Base-by-base conservation (phyloP, 2,329 filamentous ascomycete species). In the Trichoderma endophyticum region DNA sequence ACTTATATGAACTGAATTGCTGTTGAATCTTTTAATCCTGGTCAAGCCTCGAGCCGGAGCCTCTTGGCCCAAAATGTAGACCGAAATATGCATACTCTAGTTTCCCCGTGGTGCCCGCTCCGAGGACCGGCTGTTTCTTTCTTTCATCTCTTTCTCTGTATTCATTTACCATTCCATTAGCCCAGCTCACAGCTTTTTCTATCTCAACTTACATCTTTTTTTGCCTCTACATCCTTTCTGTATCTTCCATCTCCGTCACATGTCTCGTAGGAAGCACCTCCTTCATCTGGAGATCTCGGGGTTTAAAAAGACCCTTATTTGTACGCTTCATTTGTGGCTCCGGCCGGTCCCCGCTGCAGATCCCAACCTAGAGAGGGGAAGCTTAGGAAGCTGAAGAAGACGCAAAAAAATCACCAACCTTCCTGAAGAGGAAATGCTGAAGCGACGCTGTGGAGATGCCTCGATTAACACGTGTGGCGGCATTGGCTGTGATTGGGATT, bases 341-440 rank as follows among this genome's bases (percentile, higher is more conserved):
- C 34, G 34, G 14, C 51, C 51, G 24, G 24, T 28, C 51, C 54
- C 54, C 54, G 54, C 54, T 30, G 54, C 26, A 57, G 54, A 57
- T 57, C 54, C 54, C 14, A 24, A 8, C 54, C 24, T 60, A 60
- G 24, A 30, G 39, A 48, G 26, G 39, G 62, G 48, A 15, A 30
- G 15, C 26, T 15, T 21, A 64, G 24, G 39, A 21, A 32, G 43
- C 28, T 48, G 26, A 61, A 57, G 14, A 57, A 28, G 24, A 28
- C 48, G n/a, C 60, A 43, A 43, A 21, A 36, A 32, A 43, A 43
- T 30, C 26, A 28, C 61, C 36, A 70, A 70, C 68, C 68, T 70
- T 28, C 68, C 68, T 36, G 36, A 70, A 70, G 39, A 70, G 68
- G 68, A 64, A 70, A 63, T 56, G 21, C 12, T 24, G 36, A 70